Evolutionary conservation across 225 moss, liverwort and hornwort species (phyloP), one percentile per base, ranked within the genome.

Genomic region (Rhytidiadelphus loreus): DNA sequence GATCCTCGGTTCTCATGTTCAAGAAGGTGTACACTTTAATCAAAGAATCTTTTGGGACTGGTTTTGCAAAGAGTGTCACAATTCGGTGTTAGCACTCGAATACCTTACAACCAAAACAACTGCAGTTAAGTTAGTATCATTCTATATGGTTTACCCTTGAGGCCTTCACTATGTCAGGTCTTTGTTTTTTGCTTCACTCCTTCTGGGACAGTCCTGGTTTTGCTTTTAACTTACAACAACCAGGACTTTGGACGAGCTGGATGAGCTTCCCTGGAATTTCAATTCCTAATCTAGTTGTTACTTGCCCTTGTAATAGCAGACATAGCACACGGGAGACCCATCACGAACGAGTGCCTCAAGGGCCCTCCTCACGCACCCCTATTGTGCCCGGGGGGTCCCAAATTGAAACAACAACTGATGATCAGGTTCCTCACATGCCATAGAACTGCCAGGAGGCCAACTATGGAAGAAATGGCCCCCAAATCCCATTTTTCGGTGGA

Each of bases 291-390:
- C 4, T 1, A 69, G 56, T 29, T 65, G 55, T 82, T 77, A 62
- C 26, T 77, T 88, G 73, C 41, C 60, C 61, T 24, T 90, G 82
- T 11, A 28, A 83, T 77, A 83, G 91, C 88, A 88, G 88, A 86
- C 88, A 61, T 32, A 30, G 66, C 61, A 24, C 50, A 39, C 35
- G 3, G 33, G 78, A 70, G 16, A 11, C 83, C 62, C 83, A 91
- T 91, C 86, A 89, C 89, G 86, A 83, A 72, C 26, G 0, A 24
- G 55, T 8, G 23, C 18, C 43, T 10, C 37, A 25, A 37, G 6
- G 16, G 4, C 33, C 76, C 35, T 76, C 76, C 35, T 76, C 76
- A 12, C 7, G 7, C 58, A 30, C 44, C 77, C 70, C 70, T 71
- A n/a, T 62, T 83, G 76, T 35, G 15, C 24, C 19, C 0, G 39